Evolutionary conservation across 305 asterid species (phyloP).

Genomic region (Salvia sclarea): DNA sequence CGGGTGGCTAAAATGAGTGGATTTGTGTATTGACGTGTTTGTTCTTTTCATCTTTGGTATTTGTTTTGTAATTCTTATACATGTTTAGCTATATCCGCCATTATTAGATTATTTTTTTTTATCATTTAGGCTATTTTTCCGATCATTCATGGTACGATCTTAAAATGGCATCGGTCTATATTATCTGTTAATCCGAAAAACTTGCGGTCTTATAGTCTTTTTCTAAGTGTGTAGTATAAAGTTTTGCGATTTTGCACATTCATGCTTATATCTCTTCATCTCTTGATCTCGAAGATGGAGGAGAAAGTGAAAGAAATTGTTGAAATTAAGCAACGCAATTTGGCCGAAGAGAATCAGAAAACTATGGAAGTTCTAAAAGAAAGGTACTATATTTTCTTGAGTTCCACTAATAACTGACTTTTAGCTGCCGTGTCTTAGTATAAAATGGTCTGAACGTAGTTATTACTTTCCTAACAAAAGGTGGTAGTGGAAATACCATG

Average conservation of each 20-base stretch:
- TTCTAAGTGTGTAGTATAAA: background rate
- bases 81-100: slow-evolving; percentile 2
- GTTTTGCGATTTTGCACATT: background rate
- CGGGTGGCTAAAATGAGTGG: background rate
- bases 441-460: background rate
- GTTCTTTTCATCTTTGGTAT: background rate
- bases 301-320: slow-evolving; percentile 96
- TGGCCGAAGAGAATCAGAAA: slow-evolving; percentile 99
- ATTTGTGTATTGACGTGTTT: background rate
- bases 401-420: slow-evolving; percentile 26
- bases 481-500: background rate
- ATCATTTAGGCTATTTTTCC: slow-evolving; percentile 19
- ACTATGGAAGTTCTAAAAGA: slow-evolving; percentile 91
- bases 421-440: slow-evolving; percentile 16
- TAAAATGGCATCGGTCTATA: slow-evolving; percentile 5
- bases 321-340: slow-evolving; percentile 95
- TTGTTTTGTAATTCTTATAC: background rate
- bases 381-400: slow-evolving; percentile 54
- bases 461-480: background rate
- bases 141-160: background rate
- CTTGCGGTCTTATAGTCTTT: background rate
- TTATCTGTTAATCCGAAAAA: slow-evolving; percentile 4
- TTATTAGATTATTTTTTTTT: background rate
- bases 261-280: slow-evolving; percentile 24
- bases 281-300: slow-evolving; percentile 69